Evolutionary conservation across 2,329 filamentous ascomycete species (phyloP).

Genomic region (Hypoxylon sp.): DNA sequence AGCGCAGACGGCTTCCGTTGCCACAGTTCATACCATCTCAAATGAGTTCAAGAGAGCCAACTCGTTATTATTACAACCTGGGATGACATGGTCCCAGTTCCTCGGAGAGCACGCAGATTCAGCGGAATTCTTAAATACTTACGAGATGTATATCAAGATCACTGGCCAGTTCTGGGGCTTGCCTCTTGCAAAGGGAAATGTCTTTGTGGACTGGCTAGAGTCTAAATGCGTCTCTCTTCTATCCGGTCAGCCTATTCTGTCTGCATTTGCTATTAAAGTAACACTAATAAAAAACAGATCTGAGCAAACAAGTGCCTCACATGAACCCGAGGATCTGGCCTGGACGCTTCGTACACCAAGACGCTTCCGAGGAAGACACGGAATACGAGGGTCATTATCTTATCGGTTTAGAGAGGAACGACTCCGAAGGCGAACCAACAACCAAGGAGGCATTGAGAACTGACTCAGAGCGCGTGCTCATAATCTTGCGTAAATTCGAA

Average conservation of each 20-base stretch:
- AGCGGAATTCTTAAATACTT: constrained; percentile 63
- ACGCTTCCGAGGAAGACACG: constrained; percentile 44
- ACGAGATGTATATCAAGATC: constrained; percentile 69
- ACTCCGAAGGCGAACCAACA: constrained; percentile 40
- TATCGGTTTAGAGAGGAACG: constrained; percentile 64
- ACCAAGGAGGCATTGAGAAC: constrained; percentile 58
- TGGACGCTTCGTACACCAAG: constrained; percentile 63
- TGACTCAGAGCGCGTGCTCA: constrained; percentile 59
- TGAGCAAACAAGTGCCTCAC: constrained; percentile 64
- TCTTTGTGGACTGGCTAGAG: constrained; percentile 73
- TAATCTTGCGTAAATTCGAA: constrained; percentile 63
- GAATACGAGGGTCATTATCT: constrained; percentile 73
- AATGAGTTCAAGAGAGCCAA: constrained; percentile 64
- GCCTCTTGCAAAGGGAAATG: constrained; percentile 65
- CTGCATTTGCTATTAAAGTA: constrained; percentile 16
- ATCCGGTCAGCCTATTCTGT: constrained; percentile 61
- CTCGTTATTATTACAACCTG: constrained; percentile 53
- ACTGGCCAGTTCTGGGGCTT: constrained; percentile 75
- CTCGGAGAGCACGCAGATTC: constrained; percentile 52
- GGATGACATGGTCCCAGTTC: constrained; percentile 60
- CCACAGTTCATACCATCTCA: constrained; percentile 64
- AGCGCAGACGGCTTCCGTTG: constrained; percentile 64
- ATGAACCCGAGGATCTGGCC: constrained; percentile 73
- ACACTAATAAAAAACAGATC: constrained; percentile 56
- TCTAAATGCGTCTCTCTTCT: constrained; percentile 69